Percentiles rank a stretch among this genome's conserved stretches.
Evolutionary conservation across 169 alveolate species (phyloP).

Genomic region (Cryptosporidium xiaoi): DNA sequence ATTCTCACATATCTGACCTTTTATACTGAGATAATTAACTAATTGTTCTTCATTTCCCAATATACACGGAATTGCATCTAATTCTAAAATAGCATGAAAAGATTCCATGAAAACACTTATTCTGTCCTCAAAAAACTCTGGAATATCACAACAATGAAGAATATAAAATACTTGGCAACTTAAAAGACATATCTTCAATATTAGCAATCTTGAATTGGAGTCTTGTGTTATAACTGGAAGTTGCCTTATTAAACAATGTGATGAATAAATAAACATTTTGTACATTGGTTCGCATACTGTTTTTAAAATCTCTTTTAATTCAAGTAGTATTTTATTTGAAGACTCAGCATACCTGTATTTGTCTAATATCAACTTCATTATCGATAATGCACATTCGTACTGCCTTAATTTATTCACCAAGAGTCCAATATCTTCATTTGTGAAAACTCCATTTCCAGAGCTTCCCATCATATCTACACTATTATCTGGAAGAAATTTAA

Average conservation of each 20-base stretch:
- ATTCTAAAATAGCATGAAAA: constrained; percentile 45
- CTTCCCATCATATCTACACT: constrained; percentile 5
- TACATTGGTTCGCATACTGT: constrained; percentile 65
- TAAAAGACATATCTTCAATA: constrained; percentile 37
- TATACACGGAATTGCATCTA: constrained; percentile 28
- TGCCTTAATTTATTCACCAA: constrained; percentile 19
- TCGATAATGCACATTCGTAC: constrained; percentile 36
- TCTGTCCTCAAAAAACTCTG: constrained; percentile 67
- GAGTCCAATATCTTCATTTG: constrained; percentile 1
- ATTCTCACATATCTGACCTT: constrained; percentile 64
- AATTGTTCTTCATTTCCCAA: constrained; percentile 26
- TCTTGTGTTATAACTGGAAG: constrained; percentile 42
- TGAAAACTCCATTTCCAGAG: constrained; percentile 19
- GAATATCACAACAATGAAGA: constrained; percentile 73
- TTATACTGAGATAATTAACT: constrained; percentile 5
- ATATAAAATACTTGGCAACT: constrained; percentile 62
- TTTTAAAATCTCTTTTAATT: constrained; percentile 42
- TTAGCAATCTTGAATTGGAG: not conserved
- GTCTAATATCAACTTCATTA: constrained; percentile 45
- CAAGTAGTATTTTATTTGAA: constrained; percentile 45
- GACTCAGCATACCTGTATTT: constrained; percentile 70
- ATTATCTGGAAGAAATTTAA: constrained; percentile 57
- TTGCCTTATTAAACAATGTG: constrained; percentile 35
- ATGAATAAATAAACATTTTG: constrained; percentile 50
- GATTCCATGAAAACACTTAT: constrained; percentile 55